Conservation (phyloP, 257 asterid species). For the Coffea canephora region DNA sequence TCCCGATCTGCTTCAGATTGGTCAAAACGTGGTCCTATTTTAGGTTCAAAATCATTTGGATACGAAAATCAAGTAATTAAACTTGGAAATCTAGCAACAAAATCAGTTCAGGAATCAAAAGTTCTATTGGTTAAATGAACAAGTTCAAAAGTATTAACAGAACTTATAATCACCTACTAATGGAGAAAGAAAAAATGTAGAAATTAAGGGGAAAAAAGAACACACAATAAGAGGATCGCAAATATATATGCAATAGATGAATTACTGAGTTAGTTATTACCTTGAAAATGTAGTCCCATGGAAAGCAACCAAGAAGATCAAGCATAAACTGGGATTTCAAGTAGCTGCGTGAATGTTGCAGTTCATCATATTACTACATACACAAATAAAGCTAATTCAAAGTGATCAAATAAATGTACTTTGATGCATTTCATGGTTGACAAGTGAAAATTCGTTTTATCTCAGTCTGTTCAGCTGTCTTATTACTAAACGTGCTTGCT, state of each 20-base stretch:
- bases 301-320: conserved; percentile 71
- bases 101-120: too few relatives aligned
- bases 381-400: neutral
- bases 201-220: neutral
- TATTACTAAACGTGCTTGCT: too few relatives aligned
- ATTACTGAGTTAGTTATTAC: conserved; percentile 18
- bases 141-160: neutral
- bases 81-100: too few relatives aligned
- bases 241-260: neutral
- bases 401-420: too few relatives aligned
- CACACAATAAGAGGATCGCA: neutral
- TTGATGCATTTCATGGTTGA: too few relatives aligned
- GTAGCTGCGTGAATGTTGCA: conserved; percentile 34
- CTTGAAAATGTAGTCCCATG: conserved; percentile 75
- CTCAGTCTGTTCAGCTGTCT: too few relatives aligned
- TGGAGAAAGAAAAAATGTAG: neutral
- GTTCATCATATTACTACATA: neutral
- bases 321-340: conserved; percentile 54
- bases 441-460: too few relatives aligned
- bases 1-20: too few relatives aligned
- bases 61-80: too few relatives aligned
- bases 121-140: neutral
- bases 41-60: too few relatives aligned
- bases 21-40: too few relatives aligned
- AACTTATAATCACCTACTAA: neutral